Conservation (phyloP, 306 rosid genomes). For the Vicia villosa region DNA sequence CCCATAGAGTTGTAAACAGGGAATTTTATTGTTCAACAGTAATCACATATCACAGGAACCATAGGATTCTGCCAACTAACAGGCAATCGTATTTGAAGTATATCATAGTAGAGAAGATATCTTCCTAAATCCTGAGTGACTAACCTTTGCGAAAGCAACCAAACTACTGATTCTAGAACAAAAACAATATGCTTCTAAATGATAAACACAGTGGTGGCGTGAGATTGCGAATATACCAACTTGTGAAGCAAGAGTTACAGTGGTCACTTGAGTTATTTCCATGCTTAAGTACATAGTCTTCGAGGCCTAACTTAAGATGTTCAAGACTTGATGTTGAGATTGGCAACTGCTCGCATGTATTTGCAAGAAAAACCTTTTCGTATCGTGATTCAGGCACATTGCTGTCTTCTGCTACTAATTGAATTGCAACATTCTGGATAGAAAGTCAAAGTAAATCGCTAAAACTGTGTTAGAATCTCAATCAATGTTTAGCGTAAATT, state of each 20-base stretch:
- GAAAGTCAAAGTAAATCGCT: constrained; percentile 33
- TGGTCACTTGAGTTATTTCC: constrained; percentile 50
- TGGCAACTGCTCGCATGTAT: constrained; percentile 45
- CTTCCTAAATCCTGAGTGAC: constrained; percentile 15
- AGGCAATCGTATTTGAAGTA: neutral
- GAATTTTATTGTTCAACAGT: constrained; percentile 10
- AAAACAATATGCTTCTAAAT: constrained; percentile 27
- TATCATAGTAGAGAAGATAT: constrained; percentile 15
- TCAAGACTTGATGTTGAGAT: constrained; percentile 63
- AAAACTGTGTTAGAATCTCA: constrained; percentile 29
- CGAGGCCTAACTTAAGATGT: constrained; percentile 69
- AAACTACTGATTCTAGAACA: constrained; percentile 34
- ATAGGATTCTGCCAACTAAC: constrained; percentile 5
- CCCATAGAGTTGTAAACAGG: constrained; percentile 5
- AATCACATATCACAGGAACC: constrained; percentile 19
- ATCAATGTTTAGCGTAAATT: constrained; percentile 25
- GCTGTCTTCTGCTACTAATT: constrained; percentile 57
- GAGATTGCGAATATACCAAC: constrained; percentile 52
- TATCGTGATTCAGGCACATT: constrained; percentile 55
- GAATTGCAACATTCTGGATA: constrained; percentile 69
- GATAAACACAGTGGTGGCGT: constrained; percentile 26
- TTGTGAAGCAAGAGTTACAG: constrained; percentile 68
- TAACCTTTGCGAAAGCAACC: constrained; percentile 16
- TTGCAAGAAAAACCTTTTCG: constrained; percentile 60
- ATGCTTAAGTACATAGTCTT: constrained; percentile 75